Evolutionary conservation across 345 rosid species (phyloP), one percentile per base, ranked within the genome.

Genomic region (Schrenkiella parvula): DNA sequence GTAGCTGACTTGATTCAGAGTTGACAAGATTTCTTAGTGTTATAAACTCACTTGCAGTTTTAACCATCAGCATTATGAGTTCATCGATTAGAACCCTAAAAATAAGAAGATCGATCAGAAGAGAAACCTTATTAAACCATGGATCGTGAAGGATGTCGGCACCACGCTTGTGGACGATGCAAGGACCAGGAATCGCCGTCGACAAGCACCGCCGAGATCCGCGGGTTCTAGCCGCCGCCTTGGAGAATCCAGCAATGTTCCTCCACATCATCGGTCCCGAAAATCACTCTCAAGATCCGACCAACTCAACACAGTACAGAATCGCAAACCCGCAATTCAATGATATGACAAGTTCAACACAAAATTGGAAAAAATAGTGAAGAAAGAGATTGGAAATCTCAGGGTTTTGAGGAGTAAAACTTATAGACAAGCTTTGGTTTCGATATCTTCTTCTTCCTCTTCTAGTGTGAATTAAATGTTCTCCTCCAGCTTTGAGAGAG

Each of bases 71-170:
- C 55, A 72, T 54, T 64, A 34, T 53, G 56, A 25, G 0, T 43
- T 12, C 42, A 64, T 34, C 38, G 3, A 31, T 1, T 13, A 64
- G 65, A 72, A 64, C 71, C 71, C 60, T 66, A 66, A 28, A n/a
- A 25, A 46, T 5, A 3, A 55, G 28, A 54, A 5, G n/a, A 51
- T 2, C 4, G 41, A 48, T 41, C 9, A 35, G 21, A 5, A 22
- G 38, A 22, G 4, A 31, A 44, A 95, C 99, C 98, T 95, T 95
- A 41, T 95, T 95, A 82, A 86, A 91, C 99, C 98, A 95, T 15
- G 99, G 98, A 91, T 95, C 99, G 69, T 95, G 98, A 71, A 95
- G 98, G 68, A 95, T 89, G 81, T 95, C 99, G 5, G 96, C 84
- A 25, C 99, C 99, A 63, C 99, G 98, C 77, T 95, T 95, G 80